Evolutionary conservation across 2,329 filamentous ascomycete genomes (phyloP), one percentile per base, ranked within the genome.

Genomic region (Clonostachys rosea): DNA sequence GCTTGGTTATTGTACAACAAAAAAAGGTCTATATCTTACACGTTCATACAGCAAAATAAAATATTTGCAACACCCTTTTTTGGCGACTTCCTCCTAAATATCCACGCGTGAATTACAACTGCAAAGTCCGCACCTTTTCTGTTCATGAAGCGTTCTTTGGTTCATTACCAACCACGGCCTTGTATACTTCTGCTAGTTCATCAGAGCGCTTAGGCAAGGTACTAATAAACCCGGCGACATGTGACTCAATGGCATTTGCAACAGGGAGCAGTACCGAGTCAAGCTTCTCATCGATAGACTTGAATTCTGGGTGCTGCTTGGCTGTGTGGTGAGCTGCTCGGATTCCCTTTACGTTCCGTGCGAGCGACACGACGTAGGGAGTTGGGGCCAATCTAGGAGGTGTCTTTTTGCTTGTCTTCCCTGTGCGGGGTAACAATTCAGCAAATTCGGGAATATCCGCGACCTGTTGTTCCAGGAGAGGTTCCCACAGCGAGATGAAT

Each of bases 401-500:
- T 77, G 73, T 13, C 16, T 16, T 17, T 16, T 5, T 24, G 2
- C 16, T 16, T 33, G 34, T 46, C 45, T 42, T 30, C 13, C 9
- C 18, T 13, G 8, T 33, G 16, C n/a, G n/a, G 20, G 39, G 16
- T 34, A 40, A 17, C 39, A 67, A 56, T n/a, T 63, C 59, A 13
- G 33, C n/a, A 20, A 43, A 16, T 33, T 47, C n/a, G n/a, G 40
- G 18, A 14, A 47, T 5, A 34, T 40, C 3, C 57, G 41, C 7
- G 50, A 43, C 7, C 14, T 34, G 54, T 34, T 53, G 24, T 30
- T 30, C 24, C 24, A 30, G 24, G 24, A 30, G 24, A 30, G 24
- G 24, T 30, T 30, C 66, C 65, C 64, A 68, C 12, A 58, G 48
- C 5, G 56, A 54, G 10, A 36, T 42, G 20, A 67, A 51, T 4